A percentile compares a stretch with the other conserved stretches of the same genome.
These are phyloP conservation scores for Pyronema domesticum DNA, from an alignment of 495 filamentous ascomycete genomes.

Conservation along the genomic window DNA sequence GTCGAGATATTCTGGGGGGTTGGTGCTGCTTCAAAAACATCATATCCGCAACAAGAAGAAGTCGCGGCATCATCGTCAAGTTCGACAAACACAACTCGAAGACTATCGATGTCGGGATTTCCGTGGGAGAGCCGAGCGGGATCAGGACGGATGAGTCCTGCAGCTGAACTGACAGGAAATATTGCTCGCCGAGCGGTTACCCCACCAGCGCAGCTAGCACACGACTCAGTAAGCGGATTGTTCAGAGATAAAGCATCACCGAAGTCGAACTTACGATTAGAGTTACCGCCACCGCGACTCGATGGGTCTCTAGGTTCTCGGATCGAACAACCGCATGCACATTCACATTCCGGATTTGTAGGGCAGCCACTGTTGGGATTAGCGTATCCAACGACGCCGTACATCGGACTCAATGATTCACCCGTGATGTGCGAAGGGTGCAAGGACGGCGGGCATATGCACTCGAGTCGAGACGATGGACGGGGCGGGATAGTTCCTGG, in stretches of 20 bases:
- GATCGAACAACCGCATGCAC: background rate
- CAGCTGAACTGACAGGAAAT: slow-evolving; percentile 2
- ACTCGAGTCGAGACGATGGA: slow-evolving; percentile 7
- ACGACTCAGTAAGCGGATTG: background rate
- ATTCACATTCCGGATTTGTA: slow-evolving; percentile 1
- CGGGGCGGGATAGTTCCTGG: slow-evolving; percentile 14
- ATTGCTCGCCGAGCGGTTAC: slow-evolving; percentile 4
- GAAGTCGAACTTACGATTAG: slow-evolving; percentile 17
- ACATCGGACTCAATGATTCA: slow-evolving; percentile 17
- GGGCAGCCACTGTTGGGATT: slow-evolving; percentile 16
- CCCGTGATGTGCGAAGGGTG: slow-evolving; percentile 18
- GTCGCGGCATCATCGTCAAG: background rate
- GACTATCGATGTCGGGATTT: slow-evolving; percentile 7
- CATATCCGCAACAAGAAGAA: background rate
- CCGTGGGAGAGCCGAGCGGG: background rate
- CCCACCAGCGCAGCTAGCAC: slow-evolving; percentile 1
- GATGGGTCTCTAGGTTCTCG: slow-evolving; percentile 3
- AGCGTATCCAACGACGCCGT: slow-evolving; percentile 21
- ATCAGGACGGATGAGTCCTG: slow-evolving; percentile 2
- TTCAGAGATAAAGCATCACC: slow-evolving; percentile 8
- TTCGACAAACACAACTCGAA: background rate
- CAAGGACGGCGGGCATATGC: slow-evolving; percentile 13
- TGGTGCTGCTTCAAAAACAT: background rate
- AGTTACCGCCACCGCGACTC: slow-evolving; percentile 19
- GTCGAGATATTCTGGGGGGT: background rate